Conservation (phyloP, 1,139 yeast genomes). For the Ogataea hybrid region DNA sequence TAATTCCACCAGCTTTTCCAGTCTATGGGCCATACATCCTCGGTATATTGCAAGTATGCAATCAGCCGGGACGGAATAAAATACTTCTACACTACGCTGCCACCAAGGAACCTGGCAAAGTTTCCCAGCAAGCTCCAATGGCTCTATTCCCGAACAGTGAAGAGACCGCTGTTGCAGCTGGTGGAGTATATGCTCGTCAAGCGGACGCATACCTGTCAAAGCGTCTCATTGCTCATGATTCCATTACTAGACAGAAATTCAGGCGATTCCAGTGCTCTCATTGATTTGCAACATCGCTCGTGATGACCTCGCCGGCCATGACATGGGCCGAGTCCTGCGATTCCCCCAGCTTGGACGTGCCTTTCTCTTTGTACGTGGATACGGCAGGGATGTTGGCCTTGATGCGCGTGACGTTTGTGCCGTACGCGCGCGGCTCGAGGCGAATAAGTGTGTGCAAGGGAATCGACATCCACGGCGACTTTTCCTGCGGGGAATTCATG, state of each 20-base stretch:
- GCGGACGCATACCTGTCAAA: constrained; percentile 16
- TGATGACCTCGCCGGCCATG: constrained; percentile 34
- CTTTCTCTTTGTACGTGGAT: constrained; percentile 92
- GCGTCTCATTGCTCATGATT: constrained; percentile 15
- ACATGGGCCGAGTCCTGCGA: constrained; percentile 28
- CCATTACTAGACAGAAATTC: constrained; percentile 13
- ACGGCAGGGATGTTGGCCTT: constrained; percentile 98
- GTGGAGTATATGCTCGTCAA: constrained; percentile 13
- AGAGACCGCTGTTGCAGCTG: neutral
- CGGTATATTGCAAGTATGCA: constrained; percentile 13
- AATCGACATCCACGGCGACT: constrained; percentile 98
- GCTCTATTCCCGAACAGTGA: neutral
- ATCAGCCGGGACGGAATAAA: constrained; percentile 12
- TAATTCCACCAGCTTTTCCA: neutral
- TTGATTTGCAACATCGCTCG: constrained; percentile 3
- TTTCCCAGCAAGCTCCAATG: neutral
- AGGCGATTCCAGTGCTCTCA: neutral
- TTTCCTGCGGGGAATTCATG: constrained; percentile 98
- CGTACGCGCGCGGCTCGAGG: constrained; percentile 91
- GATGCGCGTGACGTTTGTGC: constrained; percentile 81
- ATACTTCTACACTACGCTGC: constrained; percentile 10
- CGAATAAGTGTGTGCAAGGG: constrained; percentile 94
- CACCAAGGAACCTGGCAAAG: neutral
- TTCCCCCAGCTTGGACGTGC: constrained; percentile 79
- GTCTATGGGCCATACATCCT: constrained; percentile 3